Base-by-base conservation (phyloP, 768 basidiomycete genomes). In the Glaciozyma antarctica region DNA sequence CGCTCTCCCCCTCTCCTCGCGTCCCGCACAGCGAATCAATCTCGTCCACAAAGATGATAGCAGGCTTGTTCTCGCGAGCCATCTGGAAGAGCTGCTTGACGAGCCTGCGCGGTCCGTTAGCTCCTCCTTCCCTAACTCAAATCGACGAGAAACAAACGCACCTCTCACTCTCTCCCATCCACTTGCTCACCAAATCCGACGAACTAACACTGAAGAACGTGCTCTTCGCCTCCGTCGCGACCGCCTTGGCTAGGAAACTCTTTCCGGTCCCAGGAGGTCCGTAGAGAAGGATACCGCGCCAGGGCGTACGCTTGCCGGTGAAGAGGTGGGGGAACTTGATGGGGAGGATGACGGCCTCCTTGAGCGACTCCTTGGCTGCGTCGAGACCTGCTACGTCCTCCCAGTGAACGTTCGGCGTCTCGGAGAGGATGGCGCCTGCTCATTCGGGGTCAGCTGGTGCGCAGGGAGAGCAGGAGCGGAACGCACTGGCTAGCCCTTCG, bases 91-190 rank as follows among this genome's bases (percentile, higher is more conserved):
- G 81, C 74, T 97, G 91, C 77, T 90, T 92, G 56, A 99, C 95
- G 58, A 97, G 81, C 75, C 92, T 67, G 48, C 21, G 24, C 5
- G 45, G 7, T 9, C 24, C 24, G 21, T 58, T 44, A 58, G 58
- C 34, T 38, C 21, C 12, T 8, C 32, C 32, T 12, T 3, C 13
- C 57, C 28, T 30, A 32, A 5, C 21, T 28, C 32, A 15, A 16
- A 4, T 17, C n/a, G 1, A 19, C 10, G 13, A 32, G 28, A 48
- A 16, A 16, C 48, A 61, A 2, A 77, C 84, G 75, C 67, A 88
- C 92, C 94, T 81, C 79, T 98, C 94, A 6, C 90, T 93, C 77
- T 99, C 95, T 64, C 95, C 95, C 79, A 98, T 95, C 95, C 95
- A 99, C 77, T 98, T 99, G 77, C 90, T 93, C 62, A 98, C 95